Percentiles rank a stretch among this genome's conserved stretches.
Evolutionary conservation across 176 grass and related monocot species (phyloP).

Genomic region (Phragmites australis): DNA sequence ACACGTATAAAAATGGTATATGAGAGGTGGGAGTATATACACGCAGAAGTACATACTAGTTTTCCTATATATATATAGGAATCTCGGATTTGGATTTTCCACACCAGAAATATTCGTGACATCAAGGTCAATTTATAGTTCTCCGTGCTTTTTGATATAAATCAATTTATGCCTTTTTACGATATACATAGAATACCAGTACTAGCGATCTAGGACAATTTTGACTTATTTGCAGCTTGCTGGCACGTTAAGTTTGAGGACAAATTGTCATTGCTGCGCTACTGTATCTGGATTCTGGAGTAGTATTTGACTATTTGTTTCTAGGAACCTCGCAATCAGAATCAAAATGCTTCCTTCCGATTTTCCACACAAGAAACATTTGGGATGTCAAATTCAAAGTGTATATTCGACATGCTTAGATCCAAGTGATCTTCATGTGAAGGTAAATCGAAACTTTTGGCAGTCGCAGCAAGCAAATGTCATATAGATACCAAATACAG

Average conservation of each 20-base stretch:
- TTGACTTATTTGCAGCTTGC: too few species aligned
- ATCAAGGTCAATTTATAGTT: too few species aligned
- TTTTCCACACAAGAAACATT: background rate
- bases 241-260: background rate
- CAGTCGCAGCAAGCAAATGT: background rate
- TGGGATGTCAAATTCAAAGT: background rate
- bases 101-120: too few species aligned
- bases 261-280: background rate
- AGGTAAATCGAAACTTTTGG: background rate
- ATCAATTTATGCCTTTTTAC: background rate
- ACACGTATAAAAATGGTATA: too few species aligned
- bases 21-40: too few species aligned
- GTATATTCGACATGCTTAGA: background rate
- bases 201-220: background rate
- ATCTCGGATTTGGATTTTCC: too few species aligned
- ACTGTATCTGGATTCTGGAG: background rate
- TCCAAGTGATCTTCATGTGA: background rate
- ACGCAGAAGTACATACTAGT: too few species aligned
- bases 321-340: background rate
- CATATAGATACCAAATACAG: too few species aligned
- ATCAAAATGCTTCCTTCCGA: background rate
- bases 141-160: too few species aligned
- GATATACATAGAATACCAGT: background rate
- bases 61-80: too few species aligned
- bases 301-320: background rate